Conservation (phyloP, 2,329 filamentous ascomycete genomes). For the Ascochyta fabae region DNA sequence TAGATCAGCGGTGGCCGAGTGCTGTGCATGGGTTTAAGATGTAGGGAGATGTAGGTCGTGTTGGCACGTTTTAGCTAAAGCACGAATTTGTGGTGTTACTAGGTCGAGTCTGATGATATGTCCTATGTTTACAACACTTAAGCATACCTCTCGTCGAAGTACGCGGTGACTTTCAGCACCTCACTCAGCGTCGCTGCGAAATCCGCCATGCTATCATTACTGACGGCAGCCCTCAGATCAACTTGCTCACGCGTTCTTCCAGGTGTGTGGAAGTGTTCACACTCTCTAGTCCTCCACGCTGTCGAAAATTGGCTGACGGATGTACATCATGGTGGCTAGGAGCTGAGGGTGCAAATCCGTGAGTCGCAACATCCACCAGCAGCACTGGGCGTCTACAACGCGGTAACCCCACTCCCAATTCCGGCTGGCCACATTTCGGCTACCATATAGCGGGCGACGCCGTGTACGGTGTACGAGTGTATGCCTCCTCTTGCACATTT, state of each 20-base stretch:
- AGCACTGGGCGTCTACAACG: neutral
- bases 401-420: neutral
- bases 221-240: neutral
- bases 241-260: neutral
- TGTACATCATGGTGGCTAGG: neutral
- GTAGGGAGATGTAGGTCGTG: slow-evolving; percentile 2
- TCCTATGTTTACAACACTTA: no score
- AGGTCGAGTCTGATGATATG: neutral
- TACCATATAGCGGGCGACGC: neutral
- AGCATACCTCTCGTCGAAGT: no score
- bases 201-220: neutral
- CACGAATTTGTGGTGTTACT: neutral
- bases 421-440: neutral
- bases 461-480: neutral
- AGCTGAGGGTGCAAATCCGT: neutral
- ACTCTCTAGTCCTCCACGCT: neutral
- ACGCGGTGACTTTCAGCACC: no score
- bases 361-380: neutral
- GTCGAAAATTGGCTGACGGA: neutral
- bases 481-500: neutral
- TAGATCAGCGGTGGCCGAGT: slow-evolving; percentile 61
- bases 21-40: slow-evolving; percentile 43
- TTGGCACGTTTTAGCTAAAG: neutral
- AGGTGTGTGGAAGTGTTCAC: neutral
- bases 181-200: no score